These are phyloP conservation scores for Sporothrix brunneoviolacea DNA, from an alignment of 2,329 filamentous ascomycete genomes.

Conservation along the genomic window DNA sequence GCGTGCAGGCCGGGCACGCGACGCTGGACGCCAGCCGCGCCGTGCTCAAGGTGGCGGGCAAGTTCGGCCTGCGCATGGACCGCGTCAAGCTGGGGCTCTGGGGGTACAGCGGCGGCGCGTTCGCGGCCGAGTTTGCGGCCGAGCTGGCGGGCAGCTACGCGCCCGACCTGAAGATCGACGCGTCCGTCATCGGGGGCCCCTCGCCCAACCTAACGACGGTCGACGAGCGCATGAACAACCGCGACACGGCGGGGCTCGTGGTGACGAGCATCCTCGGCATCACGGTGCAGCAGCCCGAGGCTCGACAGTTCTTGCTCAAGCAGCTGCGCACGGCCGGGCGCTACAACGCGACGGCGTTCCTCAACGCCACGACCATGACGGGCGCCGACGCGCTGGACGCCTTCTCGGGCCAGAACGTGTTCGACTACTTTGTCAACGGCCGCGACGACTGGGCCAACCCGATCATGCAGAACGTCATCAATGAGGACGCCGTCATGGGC, in stretches of 20 bases:
- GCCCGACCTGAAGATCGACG: constrained; percentile 31
- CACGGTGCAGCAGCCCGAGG: constrained; percentile 27
- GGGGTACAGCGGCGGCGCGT: constrained; percentile 45
- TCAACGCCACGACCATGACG: constrained; percentile 23
- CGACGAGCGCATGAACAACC: constrained; percentile 27
- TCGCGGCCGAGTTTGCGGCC: constrained; percentile 41
- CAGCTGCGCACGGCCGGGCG: constrained; percentile 23
- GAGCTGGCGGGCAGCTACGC: constrained; percentile 40
- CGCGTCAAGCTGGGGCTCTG: constrained; percentile 37
- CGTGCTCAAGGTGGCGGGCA: constrained; percentile 23
- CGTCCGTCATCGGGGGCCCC: constrained; percentile 38
- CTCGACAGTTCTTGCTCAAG: constrained; percentile 21
- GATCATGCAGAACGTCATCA: constrained; percentile 22
- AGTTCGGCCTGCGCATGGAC: constrained; percentile 10
- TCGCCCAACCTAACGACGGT: constrained; percentile 32
- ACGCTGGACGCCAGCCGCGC: constrained; percentile 38
- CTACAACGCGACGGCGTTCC: constrained; percentile 29
- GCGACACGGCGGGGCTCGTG: constrained; percentile 28
- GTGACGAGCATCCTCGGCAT: constrained; percentile 28
- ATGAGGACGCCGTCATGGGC: constrained; percentile 25
- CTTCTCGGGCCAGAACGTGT: constrained; percentile 31
- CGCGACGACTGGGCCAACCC: constrained; percentile 14
- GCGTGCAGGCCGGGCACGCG: constrained; percentile 34
- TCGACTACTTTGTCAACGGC: constrained; percentile 34
- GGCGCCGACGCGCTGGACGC: constrained; percentile 22